Evolutionary conservation across 306 rosid genomes (phyloP).

Genomic region (Acacia crassicarpa): DNA sequence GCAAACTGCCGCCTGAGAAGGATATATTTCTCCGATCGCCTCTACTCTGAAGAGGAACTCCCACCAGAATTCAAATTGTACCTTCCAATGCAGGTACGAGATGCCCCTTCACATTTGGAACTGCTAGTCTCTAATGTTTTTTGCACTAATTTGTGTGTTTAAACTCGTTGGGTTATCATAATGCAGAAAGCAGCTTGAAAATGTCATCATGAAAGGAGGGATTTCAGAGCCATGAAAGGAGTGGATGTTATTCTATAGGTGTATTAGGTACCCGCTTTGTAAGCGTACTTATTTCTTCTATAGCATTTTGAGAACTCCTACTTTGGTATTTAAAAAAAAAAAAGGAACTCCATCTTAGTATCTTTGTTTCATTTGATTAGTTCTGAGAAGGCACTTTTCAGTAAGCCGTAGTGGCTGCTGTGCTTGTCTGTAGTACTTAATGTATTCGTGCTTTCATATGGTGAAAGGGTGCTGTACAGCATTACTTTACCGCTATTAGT

Average conservation of each 20-base stretch:
- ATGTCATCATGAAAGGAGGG: not conserved
- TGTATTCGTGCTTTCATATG: not conserved
- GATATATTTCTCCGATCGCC: conserved; percentile 89
- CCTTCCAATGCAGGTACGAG: conserved; percentile 83
- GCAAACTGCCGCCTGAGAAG: conserved; percentile 94
- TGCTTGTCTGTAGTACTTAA: not conserved
- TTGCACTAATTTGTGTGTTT: not conserved
- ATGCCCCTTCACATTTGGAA: not conserved
- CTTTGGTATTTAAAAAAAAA: not conserved
- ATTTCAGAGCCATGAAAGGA: not conserved
- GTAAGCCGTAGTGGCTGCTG: conserved; percentile 1
- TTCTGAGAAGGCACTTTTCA: not conserved
- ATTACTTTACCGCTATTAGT: no score
- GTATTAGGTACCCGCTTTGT: not conserved
- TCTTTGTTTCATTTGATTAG: not conserved
- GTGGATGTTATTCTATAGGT: not conserved
- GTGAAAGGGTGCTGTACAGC: not conserved
- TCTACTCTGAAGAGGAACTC: conserved; percentile 95
- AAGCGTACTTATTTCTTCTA: not conserved
- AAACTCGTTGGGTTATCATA: conserved; percentile 1
- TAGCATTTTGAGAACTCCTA: conserved; percentile 6
- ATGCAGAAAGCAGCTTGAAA: conserved; percentile 44
- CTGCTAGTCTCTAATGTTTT: not conserved
- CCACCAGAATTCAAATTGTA: conserved; percentile 90
- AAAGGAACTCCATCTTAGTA: no score